phyloP scores from a whole-genome alignment of 257 asterid species.

The Fraxinus americana region DNA sequence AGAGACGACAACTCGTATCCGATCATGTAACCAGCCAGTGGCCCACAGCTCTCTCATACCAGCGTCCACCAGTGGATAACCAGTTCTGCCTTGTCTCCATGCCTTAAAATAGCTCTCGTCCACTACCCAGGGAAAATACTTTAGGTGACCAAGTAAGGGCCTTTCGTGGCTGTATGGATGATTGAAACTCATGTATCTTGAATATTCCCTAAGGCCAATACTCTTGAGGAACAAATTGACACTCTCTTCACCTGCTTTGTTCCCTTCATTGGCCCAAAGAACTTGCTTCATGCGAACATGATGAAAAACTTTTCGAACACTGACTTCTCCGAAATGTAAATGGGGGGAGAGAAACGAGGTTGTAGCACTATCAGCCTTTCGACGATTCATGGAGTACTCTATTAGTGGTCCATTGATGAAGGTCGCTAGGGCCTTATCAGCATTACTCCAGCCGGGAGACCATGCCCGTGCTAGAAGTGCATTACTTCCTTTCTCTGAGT shows the following conservation, averaged over 20 bases:
- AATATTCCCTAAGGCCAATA: conserved; percentile 88
- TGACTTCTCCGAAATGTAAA: conserved; percentile 86
- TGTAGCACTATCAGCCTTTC: conserved; percentile 90
- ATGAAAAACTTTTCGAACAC: conserved; percentile 87
- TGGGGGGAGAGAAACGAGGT: conserved; percentile 95
- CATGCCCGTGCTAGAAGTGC: conserved; percentile 94
- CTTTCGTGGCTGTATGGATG: conserved; percentile 92
- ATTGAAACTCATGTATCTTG: conserved; percentile 88
- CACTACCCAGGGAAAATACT: conserved; percentile 84
- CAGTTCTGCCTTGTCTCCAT: conserved; percentile 95
- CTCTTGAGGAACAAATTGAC: conserved; percentile 88
- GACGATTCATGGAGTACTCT: conserved; percentile 81
- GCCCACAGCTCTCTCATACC: conserved; percentile 99
- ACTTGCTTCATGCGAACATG: conserved; percentile 89
- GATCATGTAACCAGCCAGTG: conserved; percentile 90
- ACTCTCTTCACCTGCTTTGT: conserved; percentile 86
- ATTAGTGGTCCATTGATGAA: conserved; percentile 79
- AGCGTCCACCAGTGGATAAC: conserved; percentile 94
- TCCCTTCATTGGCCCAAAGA: conserved; percentile 88
- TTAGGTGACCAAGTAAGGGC: conserved; percentile 82
- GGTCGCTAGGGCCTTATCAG: conserved; percentile 76
- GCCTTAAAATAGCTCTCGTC: conserved; percentile 85
- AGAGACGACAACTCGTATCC: conserved; percentile 88
- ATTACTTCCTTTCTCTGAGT: conserved; percentile 83
- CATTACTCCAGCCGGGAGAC: conserved; percentile 98